These are phyloP conservation scores for Gynandropsis gynandra DNA, from an alignment of 345 rosid genomes.

Conservation along the genomic window DNA sequence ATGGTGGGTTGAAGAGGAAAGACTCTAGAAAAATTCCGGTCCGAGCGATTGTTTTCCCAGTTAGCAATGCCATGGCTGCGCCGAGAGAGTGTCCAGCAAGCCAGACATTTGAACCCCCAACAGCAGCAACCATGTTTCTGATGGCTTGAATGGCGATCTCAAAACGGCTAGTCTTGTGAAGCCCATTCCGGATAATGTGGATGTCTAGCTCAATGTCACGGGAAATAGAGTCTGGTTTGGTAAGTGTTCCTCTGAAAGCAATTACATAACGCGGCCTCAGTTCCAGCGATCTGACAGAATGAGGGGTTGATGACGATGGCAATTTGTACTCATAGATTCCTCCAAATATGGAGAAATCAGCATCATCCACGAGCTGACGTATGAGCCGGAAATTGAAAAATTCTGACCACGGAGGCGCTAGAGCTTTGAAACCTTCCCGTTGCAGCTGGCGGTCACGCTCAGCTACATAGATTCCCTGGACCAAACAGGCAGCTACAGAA, in stretches of 20 bases:
- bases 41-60: conserved; percentile 70
- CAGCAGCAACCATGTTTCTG: conserved; percentile 52
- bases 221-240: conserved; percentile 53
- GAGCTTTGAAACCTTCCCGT: conserved; percentile 49
- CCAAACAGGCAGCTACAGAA: conserved; percentile 71
- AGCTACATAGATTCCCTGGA: conserved; percentile 66
- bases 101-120: conserved; percentile 68
- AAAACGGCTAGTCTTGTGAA: conserved; percentile 63
- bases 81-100: conserved; percentile 93
- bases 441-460: conserved; percentile 87
- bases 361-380: conserved; percentile 57
- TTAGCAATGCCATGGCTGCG: conserved; percentile 70
- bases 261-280: conserved; percentile 53
- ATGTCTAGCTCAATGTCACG: conserved; percentile 63
- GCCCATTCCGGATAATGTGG: conserved; percentile 55
- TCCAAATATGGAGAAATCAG: conserved; percentile 70
- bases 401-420: conserved; percentile 84
- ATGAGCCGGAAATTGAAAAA: conserved; percentile 57
- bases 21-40: conserved; percentile 46
- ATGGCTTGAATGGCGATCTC: conserved; percentile 76
- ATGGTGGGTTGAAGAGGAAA: conserved; percentile 81
- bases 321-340: conserved; percentile 66
- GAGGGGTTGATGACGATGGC: conserved; percentile 26
- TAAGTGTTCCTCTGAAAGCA: conserved; percentile 77
- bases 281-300: conserved; percentile 20